Evolutionary conservation across 164 flowering plant genomes (phyloP).

Genomic region (Chimonanthus praecox): DNA sequence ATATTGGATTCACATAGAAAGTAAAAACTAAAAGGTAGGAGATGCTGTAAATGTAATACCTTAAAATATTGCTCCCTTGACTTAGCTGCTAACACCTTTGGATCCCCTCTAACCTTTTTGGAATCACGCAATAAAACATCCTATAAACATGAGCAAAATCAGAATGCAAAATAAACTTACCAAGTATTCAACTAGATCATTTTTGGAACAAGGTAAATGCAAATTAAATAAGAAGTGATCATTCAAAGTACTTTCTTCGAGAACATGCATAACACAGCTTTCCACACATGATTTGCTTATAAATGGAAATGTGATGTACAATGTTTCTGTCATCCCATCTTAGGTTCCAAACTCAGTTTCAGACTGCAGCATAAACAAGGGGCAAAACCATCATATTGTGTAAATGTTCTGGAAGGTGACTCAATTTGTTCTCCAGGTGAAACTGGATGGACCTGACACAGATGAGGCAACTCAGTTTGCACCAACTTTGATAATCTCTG

Average conservation of each 20-base stretch:
- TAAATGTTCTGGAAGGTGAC: not conserved
- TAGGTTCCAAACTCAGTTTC: not conserved
- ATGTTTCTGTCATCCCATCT: not conserved
- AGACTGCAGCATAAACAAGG: not conserved
- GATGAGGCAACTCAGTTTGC: not conserved
- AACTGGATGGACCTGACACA: not conserved
- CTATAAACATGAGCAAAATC: conserved; percentile 31
- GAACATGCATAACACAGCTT: not conserved
- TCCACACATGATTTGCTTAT: not conserved
- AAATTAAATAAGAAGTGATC: too few species aligned
- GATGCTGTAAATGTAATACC: conserved; percentile 30
- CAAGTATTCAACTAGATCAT: not conserved
- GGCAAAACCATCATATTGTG: too few species aligned
- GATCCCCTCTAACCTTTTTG: conserved; percentile 51
- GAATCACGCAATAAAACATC: conserved; percentile 71
- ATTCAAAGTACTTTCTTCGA: not conserved
- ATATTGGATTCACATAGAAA: not conserved
- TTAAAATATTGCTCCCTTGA: conserved; percentile 68
- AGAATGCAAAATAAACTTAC: not conserved
- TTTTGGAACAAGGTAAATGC: not conserved
- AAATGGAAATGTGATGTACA: not conserved
- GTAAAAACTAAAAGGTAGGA: not conserved
- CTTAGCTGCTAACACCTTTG: conserved; percentile 76
- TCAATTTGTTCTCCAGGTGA: not conserved
- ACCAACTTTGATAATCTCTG: too few species aligned